phyloP scores from a whole-genome alignment of 2,329 filamentous ascomycete species.

The Atkinsonella texensis region DNA sequence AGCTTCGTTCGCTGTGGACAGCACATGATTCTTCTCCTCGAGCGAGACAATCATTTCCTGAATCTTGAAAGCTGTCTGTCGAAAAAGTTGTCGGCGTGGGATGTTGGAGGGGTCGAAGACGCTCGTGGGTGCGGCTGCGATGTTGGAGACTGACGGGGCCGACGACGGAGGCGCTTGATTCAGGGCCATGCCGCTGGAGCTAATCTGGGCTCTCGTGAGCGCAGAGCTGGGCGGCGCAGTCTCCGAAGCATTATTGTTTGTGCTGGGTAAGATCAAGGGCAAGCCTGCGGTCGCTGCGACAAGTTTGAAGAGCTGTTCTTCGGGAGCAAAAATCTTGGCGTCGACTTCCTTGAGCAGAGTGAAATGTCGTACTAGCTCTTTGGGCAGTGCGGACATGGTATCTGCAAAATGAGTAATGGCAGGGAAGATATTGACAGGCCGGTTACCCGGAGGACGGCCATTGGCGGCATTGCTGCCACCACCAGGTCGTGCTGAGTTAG shows the following conservation, averaged over 20 bases:
- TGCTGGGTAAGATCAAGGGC: constrained; percentile 33
- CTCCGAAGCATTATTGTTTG: constrained; percentile 31
- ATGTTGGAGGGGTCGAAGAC: constrained; percentile 47
- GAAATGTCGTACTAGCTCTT: constrained; percentile 91
- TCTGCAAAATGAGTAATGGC: constrained; percentile 72
- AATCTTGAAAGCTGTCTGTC: constrained; percentile 65
- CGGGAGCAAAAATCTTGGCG: constrained; percentile 84
- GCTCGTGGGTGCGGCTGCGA: constrained; percentile 21
- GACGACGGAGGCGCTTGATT: constrained; percentile 23
- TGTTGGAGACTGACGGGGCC: constrained; percentile 29
- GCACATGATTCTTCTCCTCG: constrained; percentile 96
- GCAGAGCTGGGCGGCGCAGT: constrained; percentile 30
- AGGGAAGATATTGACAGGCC: constrained; percentile 55
- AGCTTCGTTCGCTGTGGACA: constrained; percentile 83
- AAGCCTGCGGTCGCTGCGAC: constrained; percentile 51
- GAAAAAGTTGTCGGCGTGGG: constrained; percentile 61
- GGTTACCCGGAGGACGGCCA: constrained; percentile 33
- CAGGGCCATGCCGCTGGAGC: constrained; percentile 27
- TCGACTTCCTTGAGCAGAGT: constrained; percentile 95
- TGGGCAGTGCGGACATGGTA: constrained; percentile 80
- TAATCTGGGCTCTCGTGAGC: constrained; percentile 38
- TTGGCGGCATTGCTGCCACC: constrained; percentile 33
- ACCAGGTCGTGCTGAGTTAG: constrained; percentile 31
- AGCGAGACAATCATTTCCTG: constrained; percentile 79
- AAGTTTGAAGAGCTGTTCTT: constrained; percentile 68